Percentiles rank a stretch among this genome's conserved stretches.
Evolutionary conservation across 257 asterid genomes (phyloP).

Genomic region (Solanum chiquidenum): DNA sequence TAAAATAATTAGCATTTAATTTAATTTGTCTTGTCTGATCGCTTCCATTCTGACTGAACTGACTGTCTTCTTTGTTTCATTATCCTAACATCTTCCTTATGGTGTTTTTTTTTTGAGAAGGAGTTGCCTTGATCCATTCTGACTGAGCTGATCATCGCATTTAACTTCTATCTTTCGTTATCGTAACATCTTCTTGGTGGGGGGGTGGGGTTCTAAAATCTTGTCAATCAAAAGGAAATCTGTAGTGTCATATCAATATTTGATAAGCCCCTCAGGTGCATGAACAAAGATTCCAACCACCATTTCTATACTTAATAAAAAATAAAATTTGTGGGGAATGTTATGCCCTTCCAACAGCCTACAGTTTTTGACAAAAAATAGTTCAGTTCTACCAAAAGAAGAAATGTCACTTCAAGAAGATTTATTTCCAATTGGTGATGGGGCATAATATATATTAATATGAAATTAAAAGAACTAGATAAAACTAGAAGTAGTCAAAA

Average conservation of each 20-base stretch:
- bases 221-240: background rate
- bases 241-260: background rate
- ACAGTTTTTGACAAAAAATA: background rate
- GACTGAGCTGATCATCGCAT: background rate
- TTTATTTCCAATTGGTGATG: background rate
- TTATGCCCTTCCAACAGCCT: constrained; percentile 15
- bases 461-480: background rate
- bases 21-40: too few relatives aligned
- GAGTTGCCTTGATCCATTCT: too few relatives aligned
- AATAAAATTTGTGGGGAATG: constrained; percentile 22
- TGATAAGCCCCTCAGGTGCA: constrained; percentile 11
- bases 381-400: background rate
- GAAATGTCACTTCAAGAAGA: background rate
- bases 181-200: background rate
- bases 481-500: background rate
- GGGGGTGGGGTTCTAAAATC: background rate
- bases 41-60: background rate
- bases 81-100: background rate
- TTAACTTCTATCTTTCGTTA: background rate
- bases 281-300: constrained; percentile 23
- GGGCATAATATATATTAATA: background rate
- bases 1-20: too few relatives aligned
- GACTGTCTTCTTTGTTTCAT: background rate
- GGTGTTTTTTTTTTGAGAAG: too few relatives aligned
- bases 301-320: background rate